Base-by-base conservation (phyloP, 2,329 filamentous ascomycete species). In the Paracoccidioides lutzii region DNA sequence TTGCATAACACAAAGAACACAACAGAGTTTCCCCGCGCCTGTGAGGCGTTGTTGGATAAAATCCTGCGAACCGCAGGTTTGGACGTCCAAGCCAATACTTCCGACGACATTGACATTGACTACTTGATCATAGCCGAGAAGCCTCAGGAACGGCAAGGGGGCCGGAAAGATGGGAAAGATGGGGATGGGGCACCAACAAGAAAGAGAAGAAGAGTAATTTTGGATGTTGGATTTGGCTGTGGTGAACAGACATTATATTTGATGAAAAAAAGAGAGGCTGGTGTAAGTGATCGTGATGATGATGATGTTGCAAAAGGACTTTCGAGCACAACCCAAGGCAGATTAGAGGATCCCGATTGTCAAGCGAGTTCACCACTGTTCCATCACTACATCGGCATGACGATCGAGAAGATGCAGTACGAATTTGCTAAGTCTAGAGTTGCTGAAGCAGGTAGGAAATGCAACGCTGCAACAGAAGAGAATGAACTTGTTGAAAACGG, bases 161-260 rank as follows among this genome's bases (percentile, higher is more conserved):
- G 40, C 9, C 10, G 28, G 9, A 28, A 32, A 35, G 56, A 37
- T 14, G n/a, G 28, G 32, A 15, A n/a, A n/a, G n/a, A 8, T 12
- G 35, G 43, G 43, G 15, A 30, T 15, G 14, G 43, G 33, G 38
- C 30, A 15, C 2, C 28, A 38, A 4, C 7, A 44, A 32, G 37
- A 9, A 52, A 37, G 33, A 54, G n/a, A 43, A 54, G n/a, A 33
- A 55, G 58, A 32, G 59, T 58, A n/a, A 51, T 67, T 8, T 66
- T 82, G 0, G 80, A 82, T 57, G 68, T 82, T 1, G 80, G 80
- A 2, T 78, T 81, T 58, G 80, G 80, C 8, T 83, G 80, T 58
- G 80, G 80, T 37, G 79, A 82, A 59, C 80, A 82, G 63, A 78
- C 74, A 0, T 63, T 77, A 22, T 73, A 76, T 55, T 61, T 81